Evolutionary conservation across 768 basidiomycete species (phyloP).

Genomic region (Kwoniella sp.): DNA sequence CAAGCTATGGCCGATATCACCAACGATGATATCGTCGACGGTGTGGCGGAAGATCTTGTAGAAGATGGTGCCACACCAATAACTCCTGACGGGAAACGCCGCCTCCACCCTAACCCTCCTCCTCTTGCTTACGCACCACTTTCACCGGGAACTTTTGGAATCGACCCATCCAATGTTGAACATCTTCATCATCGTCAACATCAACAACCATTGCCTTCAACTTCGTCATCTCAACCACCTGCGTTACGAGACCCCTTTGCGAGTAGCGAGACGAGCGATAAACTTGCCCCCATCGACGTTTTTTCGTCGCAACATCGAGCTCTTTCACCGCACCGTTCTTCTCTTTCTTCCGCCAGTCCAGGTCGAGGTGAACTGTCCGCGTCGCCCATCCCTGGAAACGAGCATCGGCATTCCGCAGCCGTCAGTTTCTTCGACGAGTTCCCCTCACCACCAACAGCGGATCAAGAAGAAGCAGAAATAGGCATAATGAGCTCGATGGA

Average conservation of each 20-base stretch:
- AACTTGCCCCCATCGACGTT: background rate
- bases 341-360: background rate
- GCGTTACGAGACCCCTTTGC: background rate
- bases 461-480: background rate
- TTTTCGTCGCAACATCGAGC: background rate
- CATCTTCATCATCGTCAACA: conserved; percentile 11
- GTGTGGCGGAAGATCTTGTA: background rate
- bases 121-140: conserved; percentile 15
- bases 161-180: background rate
- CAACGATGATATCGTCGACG: background rate
- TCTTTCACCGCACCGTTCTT: background rate
- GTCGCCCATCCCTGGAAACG: conserved; percentile 11
- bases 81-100: conserved; percentile 29
- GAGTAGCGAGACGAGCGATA: background rate
- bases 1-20: conserved; percentile 6
- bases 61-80: conserved; percentile 20
- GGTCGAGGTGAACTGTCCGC: background rate
- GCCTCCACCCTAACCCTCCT: conserved; percentile 6
- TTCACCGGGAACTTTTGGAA: conserved; percentile 32
- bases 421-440: conserved; percentile 34
- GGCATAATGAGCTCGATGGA: background rate
- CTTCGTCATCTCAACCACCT: conserved; percentile 1
- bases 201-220: conserved; percentile 1
- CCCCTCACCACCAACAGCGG: conserved; percentile 14
- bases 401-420: conserved; percentile 24